A percentile compares a stretch with the other conserved stretches of the same genome.
Conservation (phyloP, 495 filamentous ascomycete species). For the Tuber indicum region DNA sequence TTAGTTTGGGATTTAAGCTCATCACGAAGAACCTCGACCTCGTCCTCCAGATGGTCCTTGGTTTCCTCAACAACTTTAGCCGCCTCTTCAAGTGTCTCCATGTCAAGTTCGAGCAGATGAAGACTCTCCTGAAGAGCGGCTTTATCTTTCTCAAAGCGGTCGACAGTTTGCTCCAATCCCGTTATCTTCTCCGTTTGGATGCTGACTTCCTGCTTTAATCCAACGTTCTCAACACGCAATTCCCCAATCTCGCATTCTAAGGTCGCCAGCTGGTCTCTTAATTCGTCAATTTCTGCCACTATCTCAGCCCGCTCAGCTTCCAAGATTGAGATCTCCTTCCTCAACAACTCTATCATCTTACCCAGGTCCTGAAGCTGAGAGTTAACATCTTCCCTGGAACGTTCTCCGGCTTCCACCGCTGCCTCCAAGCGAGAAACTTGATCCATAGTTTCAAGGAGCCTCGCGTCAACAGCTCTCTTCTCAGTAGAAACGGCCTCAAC, state of each 20-base stretch:
- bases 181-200: conserved; percentile 9
- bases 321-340: conserved; percentile 9
- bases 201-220: conserved; percentile 18
- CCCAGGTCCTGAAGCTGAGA: conserved; percentile 11
- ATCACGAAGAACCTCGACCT: conserved; percentile 21
- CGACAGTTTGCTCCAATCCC: conserved; percentile 12
- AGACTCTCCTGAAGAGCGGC: conserved; percentile 15
- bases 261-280: conserved; percentile 16
- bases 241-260: conserved; percentile 19
- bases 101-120: conserved; percentile 14
- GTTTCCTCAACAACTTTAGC: conserved; percentile 11
- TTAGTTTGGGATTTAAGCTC: conserved; percentile 20
- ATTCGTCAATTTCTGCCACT: conserved; percentile 22
- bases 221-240: conserved; percentile 20
- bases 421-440: conserved; percentile 20
- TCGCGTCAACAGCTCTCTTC: conserved; percentile 12
- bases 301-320: conserved; percentile 23
- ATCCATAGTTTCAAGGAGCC: conserved; percentile 7
- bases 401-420: conserved; percentile 18
- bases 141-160: conserved; percentile 26
- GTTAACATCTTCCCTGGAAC: conserved; percentile 15
- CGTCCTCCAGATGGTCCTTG: conserved; percentile 17
- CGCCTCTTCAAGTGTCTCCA: conserved; percentile 19
- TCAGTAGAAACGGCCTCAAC: conserved; percentile 13
- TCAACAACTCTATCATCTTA: conserved; percentile 9